Evolutionary conservation across 495 filamentous ascomycete species (phyloP).

Genomic region (Cercophora sp.): DNA sequence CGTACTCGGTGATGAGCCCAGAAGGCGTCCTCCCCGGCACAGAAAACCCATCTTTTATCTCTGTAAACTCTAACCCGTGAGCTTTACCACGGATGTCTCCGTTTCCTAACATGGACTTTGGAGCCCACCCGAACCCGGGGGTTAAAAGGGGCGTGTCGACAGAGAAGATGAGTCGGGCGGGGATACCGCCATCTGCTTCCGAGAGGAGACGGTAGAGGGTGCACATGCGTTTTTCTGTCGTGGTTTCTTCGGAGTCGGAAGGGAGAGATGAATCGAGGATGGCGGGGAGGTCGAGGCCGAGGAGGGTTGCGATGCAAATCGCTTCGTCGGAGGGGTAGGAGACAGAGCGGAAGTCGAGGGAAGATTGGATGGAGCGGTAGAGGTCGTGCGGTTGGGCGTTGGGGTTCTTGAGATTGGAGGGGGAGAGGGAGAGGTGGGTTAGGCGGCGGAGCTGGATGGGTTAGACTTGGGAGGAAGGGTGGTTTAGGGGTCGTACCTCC

Average conservation of each 20-base stretch:
- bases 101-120: constrained; percentile 3
- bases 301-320: constrained; percentile 31
- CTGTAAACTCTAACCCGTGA: not conserved
- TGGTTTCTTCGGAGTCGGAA: not conserved
- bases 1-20: not conserved
- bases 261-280: constrained; percentile 10
- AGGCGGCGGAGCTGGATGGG: not conserved
- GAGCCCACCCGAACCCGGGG: constrained; percentile 22
- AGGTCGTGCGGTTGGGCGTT: not conserved
- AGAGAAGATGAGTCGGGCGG: constrained; percentile 20
- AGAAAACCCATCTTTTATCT: not conserved
- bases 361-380: constrained; percentile 13
- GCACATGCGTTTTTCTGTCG: constrained; percentile 16
- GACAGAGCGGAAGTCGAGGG: constrained; percentile 27
- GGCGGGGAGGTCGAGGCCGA: constrained; percentile 16
- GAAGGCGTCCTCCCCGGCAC: not conserved
- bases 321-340: constrained; percentile 31
- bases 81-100: not conserved
- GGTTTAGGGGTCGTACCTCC: constrained; percentile 8
- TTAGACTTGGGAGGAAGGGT: not conserved
- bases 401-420: not conserved
- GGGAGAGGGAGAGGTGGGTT: constrained; percentile 7
- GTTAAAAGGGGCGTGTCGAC: constrained; percentile 14
- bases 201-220: constrained; percentile 20
- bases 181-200: constrained; percentile 14